Percentiles rank a stretch among this genome's conserved stretches.
Conservation (phyloP, 345 rosid species). For the Leavenworthia alabamica region DNA sequence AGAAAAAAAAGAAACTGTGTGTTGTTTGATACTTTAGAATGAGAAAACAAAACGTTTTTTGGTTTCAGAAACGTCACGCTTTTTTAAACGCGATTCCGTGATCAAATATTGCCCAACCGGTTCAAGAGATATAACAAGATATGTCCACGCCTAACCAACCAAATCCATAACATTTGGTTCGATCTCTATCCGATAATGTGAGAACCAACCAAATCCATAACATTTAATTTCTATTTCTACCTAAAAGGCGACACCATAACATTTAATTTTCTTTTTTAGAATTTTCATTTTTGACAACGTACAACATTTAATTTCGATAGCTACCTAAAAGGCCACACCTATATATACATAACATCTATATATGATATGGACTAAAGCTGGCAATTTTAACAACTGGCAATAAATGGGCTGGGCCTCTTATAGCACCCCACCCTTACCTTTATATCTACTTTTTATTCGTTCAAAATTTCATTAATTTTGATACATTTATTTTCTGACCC, state of each 20-base stretch:
- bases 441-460: neutral
- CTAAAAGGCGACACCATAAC: neutral
- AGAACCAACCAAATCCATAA: neutral
- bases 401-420: constrained; percentile 29
- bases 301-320: neutral
- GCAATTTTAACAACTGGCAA: constrained; percentile 4
- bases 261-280: neutral
- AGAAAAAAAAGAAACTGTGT: neutral
- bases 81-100: neutral
- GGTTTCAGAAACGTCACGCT: neutral
- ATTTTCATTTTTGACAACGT: too few species aligned
- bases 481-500: constrained; percentile 6
- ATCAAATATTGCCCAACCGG: neutral
- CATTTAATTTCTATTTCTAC: neutral
- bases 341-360: neutral
- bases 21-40: neutral
- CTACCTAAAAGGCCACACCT: neutral
- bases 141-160: too few species aligned
- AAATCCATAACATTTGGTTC: neutral
- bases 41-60: neutral
- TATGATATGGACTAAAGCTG: constrained; percentile 1
- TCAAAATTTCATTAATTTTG: neutral
- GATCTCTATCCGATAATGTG: neutral
- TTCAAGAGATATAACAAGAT: too few species aligned
- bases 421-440: neutral